These are phyloP conservation scores for Sporothrix pseudoabietina DNA, from an alignment of 2,329 filamentous ascomycete species.

Conservation along the genomic window DNA sequence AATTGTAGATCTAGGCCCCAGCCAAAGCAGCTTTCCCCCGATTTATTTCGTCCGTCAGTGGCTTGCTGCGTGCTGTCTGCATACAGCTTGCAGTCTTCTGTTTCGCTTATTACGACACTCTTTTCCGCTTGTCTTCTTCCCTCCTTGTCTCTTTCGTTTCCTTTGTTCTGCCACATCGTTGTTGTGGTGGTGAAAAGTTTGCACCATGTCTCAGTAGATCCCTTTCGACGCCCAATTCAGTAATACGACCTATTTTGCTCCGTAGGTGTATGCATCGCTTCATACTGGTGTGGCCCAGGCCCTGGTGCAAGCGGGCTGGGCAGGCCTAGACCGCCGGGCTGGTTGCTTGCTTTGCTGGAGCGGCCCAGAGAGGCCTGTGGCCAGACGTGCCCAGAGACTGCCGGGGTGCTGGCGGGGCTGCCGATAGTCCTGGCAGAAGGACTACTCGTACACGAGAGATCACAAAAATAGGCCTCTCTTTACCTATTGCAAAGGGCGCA, in stretches of 20 bases:
- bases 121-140: neutral
- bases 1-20: neutral
- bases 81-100: neutral
- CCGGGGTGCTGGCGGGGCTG: slow-evolving; percentile 15
- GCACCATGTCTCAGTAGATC: too few relatives aligned
- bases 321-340: neutral
- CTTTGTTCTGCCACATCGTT: neutral
- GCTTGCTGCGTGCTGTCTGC: neutral
- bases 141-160: neutral
- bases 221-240: neutral
- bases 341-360: neutral
- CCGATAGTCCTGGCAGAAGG: slow-evolving; percentile 19
- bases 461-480: neutral
- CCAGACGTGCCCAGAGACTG: slow-evolving; percentile 19
- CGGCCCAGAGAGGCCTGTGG: slow-evolving; percentile 6
- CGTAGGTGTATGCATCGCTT: neutral
- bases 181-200: neutral
- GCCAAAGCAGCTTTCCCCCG: neutral
- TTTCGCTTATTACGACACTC: neutral
- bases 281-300: slow-evolving; percentile 6
- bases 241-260: too few relatives aligned
- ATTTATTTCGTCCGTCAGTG: neutral
- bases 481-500: neutral
- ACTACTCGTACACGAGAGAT: neutral
- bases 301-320: neutral